Evolutionary conservation across 106 monocot species (phyloP), one percentile per base, ranked within the genome.

Genomic region (Dioscorea dumetorum): DNA sequence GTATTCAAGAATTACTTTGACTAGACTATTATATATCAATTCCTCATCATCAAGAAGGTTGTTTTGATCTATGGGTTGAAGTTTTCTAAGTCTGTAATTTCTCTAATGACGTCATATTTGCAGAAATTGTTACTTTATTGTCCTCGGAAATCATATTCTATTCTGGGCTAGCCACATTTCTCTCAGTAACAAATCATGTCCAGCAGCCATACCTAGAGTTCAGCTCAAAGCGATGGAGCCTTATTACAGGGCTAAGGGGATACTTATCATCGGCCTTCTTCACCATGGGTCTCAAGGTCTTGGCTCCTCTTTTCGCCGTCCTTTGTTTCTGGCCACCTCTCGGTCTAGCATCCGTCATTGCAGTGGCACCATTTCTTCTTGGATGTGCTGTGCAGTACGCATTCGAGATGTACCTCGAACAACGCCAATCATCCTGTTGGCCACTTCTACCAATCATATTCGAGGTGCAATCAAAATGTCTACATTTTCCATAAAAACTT

Each of bases 361-460:
- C 84, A 16, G 76, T 91, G 5, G 81, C 74, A 21, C 90, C 90
- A 41, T 91, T 87, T 72, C 67, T 91, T 16, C 64, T 87, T 53
- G 87, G 90, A 67, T 86, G 87, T 71, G 81, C 76, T 63, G 79
- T 59, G 50, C 90, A 91, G 50, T 84, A 76, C 62, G 77, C 57
- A 58, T 84, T 91, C 70, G 90, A 91, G 53, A 28, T 63, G 59
- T 35, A 52, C 23, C 87, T 91, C 20, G 41, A 73, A 0, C 70
- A 33, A 5, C 66, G 57, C 0, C 31, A 19, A 19, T 73, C 83
- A 33, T 87, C 90, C n/a, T 86, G 81, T 76, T 91, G 90, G 90
- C 90, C 86, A 21, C 50, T 91, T 22, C 20, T 91, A 49, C 83
- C 87, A 32, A 84, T 91, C 52, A 84, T 91, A 56, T 91, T 91